Conservation (phyloP, 2,329 filamentous ascomycete species). For the Hypoxylon sp. region DNA sequence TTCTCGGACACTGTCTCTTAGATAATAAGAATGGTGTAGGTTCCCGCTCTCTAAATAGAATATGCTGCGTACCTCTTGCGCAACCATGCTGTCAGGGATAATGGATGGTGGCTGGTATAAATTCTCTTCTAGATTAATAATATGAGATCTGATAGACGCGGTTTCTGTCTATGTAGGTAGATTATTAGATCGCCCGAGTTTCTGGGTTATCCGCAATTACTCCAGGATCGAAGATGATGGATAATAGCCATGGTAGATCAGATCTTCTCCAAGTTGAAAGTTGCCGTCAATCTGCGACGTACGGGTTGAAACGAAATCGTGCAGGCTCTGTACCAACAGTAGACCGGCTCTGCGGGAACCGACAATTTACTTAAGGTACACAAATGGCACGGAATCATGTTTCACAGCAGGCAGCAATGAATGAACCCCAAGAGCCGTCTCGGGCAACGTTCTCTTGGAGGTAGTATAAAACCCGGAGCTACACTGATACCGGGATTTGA, state of each 20-base stretch:
- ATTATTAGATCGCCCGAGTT: not conserved
- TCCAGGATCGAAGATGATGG: not conserved
- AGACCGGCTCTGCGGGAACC: slow-evolving; percentile 25
- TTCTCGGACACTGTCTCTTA: not conserved
- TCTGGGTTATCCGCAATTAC: not conserved
- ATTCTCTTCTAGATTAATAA: slow-evolving; percentile 2
- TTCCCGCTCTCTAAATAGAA: slow-evolving; percentile 5
- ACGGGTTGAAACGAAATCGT: slow-evolving; percentile 25
- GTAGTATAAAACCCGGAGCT: slow-evolving; percentile 5
- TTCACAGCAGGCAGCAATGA: slow-evolving; percentile 34
- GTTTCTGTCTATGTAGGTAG: not conserved
- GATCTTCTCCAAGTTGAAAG: not conserved
- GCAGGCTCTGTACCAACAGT: slow-evolving; percentile 23
- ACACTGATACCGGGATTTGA: slow-evolving; percentile 21
- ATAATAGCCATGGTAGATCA: slow-evolving; percentile 3
- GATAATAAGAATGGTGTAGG: slow-evolving; percentile 4
- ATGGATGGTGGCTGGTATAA: slow-evolving; percentile 1
- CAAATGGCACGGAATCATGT: slow-evolving; percentile 23
- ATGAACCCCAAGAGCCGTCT: slow-evolving; percentile 9
- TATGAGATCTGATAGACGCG: not conserved
- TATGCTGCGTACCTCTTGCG: not conserved
- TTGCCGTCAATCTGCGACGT: slow-evolving; percentile 9
- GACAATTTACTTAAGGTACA: not conserved
- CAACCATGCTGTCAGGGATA: slow-evolving; percentile 8
- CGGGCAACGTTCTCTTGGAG: slow-evolving; percentile 1